Percentiles rank a stretch among this genome's conserved stretches.
These are phyloP conservation scores for Naegleria lovaniensis DNA, from an alignment of 208 protist species.

Conservation along the genomic window DNA sequence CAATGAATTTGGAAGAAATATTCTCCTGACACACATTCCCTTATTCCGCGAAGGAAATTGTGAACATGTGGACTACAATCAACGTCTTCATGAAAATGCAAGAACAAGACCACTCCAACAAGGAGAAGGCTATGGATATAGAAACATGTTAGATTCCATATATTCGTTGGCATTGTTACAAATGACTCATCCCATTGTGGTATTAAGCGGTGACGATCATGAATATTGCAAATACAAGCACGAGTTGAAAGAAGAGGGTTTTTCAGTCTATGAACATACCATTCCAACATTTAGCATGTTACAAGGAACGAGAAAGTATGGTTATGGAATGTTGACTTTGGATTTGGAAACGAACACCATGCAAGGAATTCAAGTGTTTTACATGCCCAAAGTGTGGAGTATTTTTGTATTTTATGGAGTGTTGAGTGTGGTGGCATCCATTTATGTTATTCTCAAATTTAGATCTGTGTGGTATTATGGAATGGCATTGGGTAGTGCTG, in stretches of 20 bases:
- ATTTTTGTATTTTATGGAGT: neutral
- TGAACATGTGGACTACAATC: neutral
- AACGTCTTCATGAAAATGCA: neutral
- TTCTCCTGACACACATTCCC: neutral
- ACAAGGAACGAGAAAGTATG: neutral
- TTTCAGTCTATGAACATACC: neutral
- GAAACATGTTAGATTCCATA: neutral
- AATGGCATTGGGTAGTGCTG: neutral
- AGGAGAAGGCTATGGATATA: neutral
- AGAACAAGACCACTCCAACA: neutral
- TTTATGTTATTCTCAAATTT: neutral
- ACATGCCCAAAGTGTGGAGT: neutral
- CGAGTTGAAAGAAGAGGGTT: neutral
- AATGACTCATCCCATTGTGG: neutral
- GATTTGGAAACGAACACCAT: neutral
- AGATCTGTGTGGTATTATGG: neutral
- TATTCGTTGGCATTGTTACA: neutral
- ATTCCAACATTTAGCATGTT: conserved; percentile 6
- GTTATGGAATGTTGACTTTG: neutral
- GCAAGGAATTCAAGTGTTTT: neutral
- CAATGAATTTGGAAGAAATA: neutral
- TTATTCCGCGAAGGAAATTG: neutral
- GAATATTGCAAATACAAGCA: neutral
- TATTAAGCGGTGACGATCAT: neutral
- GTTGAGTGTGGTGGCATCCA: neutral